A percentile compares a stretch with the other conserved stretches of the same genome.
Evolutionary conservation across 1,284 basidiomycete genomes (phyloP).

Genomic region (Fomitopsis betulina): DNA sequence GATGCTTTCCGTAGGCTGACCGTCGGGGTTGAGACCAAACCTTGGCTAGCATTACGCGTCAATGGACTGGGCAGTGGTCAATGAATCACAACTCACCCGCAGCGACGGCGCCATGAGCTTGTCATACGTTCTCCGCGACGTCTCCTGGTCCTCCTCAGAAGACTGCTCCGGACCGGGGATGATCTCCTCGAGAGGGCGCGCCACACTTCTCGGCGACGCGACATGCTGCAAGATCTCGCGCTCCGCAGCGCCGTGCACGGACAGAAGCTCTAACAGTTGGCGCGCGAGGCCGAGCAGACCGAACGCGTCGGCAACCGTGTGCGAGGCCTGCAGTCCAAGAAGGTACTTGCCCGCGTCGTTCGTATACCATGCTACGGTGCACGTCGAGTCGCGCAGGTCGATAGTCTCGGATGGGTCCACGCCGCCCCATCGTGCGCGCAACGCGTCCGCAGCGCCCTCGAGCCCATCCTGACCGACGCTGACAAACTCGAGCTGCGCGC

Average conservation of each 20-base stretch:
- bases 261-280: neutral
- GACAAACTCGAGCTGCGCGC: slow-evolving; percentile 2
- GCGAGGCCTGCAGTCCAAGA: neutral
- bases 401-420: slow-evolving; percentile 1
- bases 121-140: neutral
- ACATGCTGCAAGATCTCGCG: neutral
- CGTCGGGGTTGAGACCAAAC: neutral
- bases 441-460: neutral
- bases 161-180: neutral
- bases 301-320: neutral
- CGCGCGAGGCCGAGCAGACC: neutral
- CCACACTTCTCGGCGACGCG: neutral
- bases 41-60: neutral
- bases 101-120: neutral
- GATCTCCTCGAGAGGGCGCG: neutral
- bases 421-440: neutral
- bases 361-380: neutral
- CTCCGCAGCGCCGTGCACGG: neutral
- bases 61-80: neutral
- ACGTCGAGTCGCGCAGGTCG: neutral
- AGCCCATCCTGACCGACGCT: neutral
- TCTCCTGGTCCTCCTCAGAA: neutral
- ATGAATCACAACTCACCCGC: neutral
- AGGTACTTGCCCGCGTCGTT: neutral
- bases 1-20: neutral